Evolutionary conservation across 106 monocot species (phyloP).

Genomic region (Acorus calamus): DNA sequence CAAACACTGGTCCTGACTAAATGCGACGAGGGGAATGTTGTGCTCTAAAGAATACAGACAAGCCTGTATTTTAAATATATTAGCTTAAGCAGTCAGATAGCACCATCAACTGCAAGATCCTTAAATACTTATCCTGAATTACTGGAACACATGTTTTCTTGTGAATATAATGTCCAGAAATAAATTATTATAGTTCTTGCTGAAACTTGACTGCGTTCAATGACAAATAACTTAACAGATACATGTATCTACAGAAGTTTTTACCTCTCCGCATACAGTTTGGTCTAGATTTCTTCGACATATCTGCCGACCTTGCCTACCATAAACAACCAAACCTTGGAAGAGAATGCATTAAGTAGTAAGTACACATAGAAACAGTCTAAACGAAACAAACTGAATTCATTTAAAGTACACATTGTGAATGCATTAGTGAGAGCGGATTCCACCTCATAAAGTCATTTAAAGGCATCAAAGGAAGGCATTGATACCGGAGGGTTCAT

Average conservation of each 20-base stretch:
- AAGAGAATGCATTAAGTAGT: not conserved
- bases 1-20: conserved; percentile 70
- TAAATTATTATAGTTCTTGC: too few relatives aligned
- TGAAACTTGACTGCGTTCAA: too few relatives aligned
- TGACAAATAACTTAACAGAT: not conserved
- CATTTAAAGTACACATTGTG: not conserved
- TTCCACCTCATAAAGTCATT: too few relatives aligned
- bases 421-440: too few relatives aligned
- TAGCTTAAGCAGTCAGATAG: not conserved
- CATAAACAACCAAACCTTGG: conserved; percentile 91
- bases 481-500: too few relatives aligned
- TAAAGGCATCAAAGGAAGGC: too few relatives aligned
- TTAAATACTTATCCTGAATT: too few relatives aligned
- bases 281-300: conserved; percentile 70
- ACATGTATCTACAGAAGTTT: not conserved
- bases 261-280: conserved; percentile 88
- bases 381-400: not conserved
- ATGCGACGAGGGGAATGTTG: conserved; percentile 75
- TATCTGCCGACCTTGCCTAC: conserved; percentile 75
- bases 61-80: conserved; percentile 39
- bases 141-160: too few relatives aligned
- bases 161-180: too few relatives aligned
- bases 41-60: conserved; percentile 76
- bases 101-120: too few relatives aligned
- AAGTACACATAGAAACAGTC: not conserved